phyloP scores from a whole-genome alignment of 2,329 filamentous ascomycete genomes.

The Monilinia laxa region DNA sequence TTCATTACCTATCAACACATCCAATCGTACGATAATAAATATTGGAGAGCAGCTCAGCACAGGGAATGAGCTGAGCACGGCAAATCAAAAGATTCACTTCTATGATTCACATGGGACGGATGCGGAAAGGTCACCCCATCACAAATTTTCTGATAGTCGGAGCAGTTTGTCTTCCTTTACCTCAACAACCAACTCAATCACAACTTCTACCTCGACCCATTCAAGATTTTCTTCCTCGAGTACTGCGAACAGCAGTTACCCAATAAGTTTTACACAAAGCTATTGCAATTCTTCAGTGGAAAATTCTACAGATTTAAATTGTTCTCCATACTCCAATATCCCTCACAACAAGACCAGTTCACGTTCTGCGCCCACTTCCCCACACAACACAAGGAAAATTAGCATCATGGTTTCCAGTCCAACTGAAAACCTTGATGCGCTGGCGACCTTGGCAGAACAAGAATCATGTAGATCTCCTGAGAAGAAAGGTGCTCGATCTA shows the following conservation, averaged over 20 bases:
- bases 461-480: slow-evolving; percentile 19
- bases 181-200: slow-evolving; percentile 39
- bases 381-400: neutral
- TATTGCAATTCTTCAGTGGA: slow-evolving; percentile 9
- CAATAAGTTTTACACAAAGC: slow-evolving; percentile 1
- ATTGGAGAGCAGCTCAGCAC: neutral
- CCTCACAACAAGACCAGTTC: slow-evolving; percentile 5
- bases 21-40: slow-evolving; percentile 25
- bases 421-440: slow-evolving; percentile 32
- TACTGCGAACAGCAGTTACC: slow-evolving; percentile 33
- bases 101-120: slow-evolving; percentile 30
- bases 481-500: slow-evolving; percentile 12
- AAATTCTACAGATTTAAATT: slow-evolving; percentile 5
- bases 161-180: slow-evolving; percentile 40
- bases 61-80: slow-evolving; percentile 4
- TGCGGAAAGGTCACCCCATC: slow-evolving; percentile 33
- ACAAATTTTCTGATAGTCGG: slow-evolving; percentile 40
- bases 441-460: slow-evolving; percentile 35
- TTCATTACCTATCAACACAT: slow-evolving; percentile 39
- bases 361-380: slow-evolving; percentile 18
- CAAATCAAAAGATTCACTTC: slow-evolving; percentile 22
- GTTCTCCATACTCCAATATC: neutral
- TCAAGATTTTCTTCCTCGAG: slow-evolving; percentile 41
- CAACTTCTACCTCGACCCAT: slow-evolving; percentile 38
- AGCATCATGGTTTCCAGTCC: slow-evolving; percentile 29